Evolutionary conservation across 78 protist species (phyloP), one percentile per base, ranked within the genome.

Genomic region (Cyanophora paradoxa): DNA sequence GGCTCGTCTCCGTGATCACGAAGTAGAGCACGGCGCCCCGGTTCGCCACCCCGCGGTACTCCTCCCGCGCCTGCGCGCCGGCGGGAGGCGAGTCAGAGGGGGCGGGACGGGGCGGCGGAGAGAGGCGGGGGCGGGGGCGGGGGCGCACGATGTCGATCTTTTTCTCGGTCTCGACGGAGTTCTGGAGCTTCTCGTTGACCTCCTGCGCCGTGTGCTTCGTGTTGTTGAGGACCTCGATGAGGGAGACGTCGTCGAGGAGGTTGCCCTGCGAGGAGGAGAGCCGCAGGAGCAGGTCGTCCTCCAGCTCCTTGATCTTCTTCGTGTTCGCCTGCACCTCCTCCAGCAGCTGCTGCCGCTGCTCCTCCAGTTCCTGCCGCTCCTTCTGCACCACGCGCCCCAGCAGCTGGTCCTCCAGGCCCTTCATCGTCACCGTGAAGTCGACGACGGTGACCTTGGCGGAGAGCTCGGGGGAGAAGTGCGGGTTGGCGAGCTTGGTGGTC

Each of bases 391-490:
- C 92, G 11, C 63, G 72, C 20, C 69, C 63, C 22, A 92, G 89
- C 19, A 92, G 67, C 84, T 92, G 96, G 42, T 85, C 86, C 70
- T 87, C 94, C 14, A 89, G 82, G 30, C 96, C 94, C 48, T 40
- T 40, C 66, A 79, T 54, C 24, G 94, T 90, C 34, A 90, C 94
- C 26, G 94, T 81, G 65, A 90, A 89, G 65, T 93, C 90, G 44
- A 93, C 79, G 40, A 93, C 67, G 31, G 84, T 56, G 16, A 86
- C 28, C 70, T 83, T 83, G n/a, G 95, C 97, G 39, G 48, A 77
- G 24, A 88, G 37, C 84, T 93, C 97, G 28, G 97, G 97, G 28
- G 92, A 50, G 83, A 69, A 90, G 68, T 61, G 87, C 19, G 97
- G 97, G 81, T 90, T 90, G 63, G 92, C 74, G n/a, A 90, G 72